Evolutionary conservation across 805 yeast species (phyloP), one percentile per base, ranked within the genome.

Genomic region (Torulaspora delbrueckii): DNA sequence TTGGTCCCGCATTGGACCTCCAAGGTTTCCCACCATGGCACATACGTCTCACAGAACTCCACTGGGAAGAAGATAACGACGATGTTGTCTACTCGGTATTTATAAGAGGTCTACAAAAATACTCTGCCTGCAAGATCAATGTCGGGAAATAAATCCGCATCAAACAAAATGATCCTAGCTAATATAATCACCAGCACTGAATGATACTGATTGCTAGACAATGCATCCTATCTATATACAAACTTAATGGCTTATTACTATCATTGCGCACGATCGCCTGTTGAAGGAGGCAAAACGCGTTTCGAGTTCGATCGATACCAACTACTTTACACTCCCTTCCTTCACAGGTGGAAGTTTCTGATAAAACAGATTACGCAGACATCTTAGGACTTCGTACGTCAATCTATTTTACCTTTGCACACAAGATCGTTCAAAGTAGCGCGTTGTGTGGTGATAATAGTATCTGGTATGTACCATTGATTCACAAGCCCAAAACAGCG

Each of bases 11-110:
- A 9, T 72, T 93, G 52, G 95, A 89, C 62, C 74, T 93, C 40
- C 95, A 89, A 66, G 97, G 96, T 13, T 93, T 82, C 65, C 98
- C 98, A 16, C 99, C 99, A 24, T 93, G 99, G 99, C 98, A 91
- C 61, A 79, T 88, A 28, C 77, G 99, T 51, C 75, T 95, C 43
- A 78, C 89, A 5, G 99, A 93, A 62, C 79, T 93, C 59, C 90
- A 82, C 67, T 86, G 95, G 86, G 91, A 88, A 60, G 84, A 84
- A 2, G 96, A 87, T 63, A 89, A 89, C 64, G 80, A 75, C 48
- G 80, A 76, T 45, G 95, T 88, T 38, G 77, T 79, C 30, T 90
- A 90, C 63, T 83, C 90, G 10, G 93, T 88, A 14, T 90, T 86
- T 63, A 74, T 85, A 42, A 75, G 93, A 52, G 91, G 90, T 1